Evolutionary conservation across 2,329 filamentous ascomycete genomes (phyloP).

Genomic region (Uncinocarpus reesii): DNA sequence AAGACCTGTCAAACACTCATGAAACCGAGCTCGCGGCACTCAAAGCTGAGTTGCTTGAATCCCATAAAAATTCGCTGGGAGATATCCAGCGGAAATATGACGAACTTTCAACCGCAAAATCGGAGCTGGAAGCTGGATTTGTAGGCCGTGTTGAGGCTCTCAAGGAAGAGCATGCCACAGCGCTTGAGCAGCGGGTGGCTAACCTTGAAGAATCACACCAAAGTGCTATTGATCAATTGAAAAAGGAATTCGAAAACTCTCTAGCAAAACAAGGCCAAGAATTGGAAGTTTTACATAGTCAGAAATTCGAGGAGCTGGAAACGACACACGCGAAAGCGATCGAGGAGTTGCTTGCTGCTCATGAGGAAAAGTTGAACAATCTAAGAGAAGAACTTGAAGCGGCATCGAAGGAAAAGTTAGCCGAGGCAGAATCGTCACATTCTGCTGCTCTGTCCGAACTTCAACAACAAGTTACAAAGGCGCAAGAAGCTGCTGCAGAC

Average conservation of each 20-base stretch:
- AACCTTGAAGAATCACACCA: constrained; percentile 23
- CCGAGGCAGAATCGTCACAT: constrained; percentile 30
- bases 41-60: constrained; percentile 20
- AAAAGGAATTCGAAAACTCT: constrained; percentile 28
- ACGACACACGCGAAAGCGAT: constrained; percentile 33
- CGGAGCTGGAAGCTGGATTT: constrained; percentile 13
- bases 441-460: constrained; percentile 26
- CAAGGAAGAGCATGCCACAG: constrained; percentile 16
- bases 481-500: constrained; percentile 29
- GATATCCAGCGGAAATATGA: constrained; percentile 18
- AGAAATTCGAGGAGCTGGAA: constrained; percentile 30
- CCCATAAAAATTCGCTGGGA: constrained; percentile 15
- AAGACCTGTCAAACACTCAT: constrained; percentile 29
- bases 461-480: constrained; percentile 28
- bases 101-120: constrained; percentile 11
- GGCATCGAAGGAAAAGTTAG: constrained; percentile 28
- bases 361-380: constrained; percentile 32
- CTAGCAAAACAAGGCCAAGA: constrained; percentile 30
- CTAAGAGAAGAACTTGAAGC: constrained; percentile 30
- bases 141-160: constrained; percentile 15
- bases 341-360: constrained; percentile 32
- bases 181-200: constrained; percentile 22
- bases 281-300: constrained; percentile 27
- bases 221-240: constrained; percentile 27
- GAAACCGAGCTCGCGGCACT: constrained; percentile 28